These are phyloP conservation scores for Lecanicillium sp. DNA, from an alignment of 2,329 filamentous ascomycete species.

Conservation along the genomic window DNA sequence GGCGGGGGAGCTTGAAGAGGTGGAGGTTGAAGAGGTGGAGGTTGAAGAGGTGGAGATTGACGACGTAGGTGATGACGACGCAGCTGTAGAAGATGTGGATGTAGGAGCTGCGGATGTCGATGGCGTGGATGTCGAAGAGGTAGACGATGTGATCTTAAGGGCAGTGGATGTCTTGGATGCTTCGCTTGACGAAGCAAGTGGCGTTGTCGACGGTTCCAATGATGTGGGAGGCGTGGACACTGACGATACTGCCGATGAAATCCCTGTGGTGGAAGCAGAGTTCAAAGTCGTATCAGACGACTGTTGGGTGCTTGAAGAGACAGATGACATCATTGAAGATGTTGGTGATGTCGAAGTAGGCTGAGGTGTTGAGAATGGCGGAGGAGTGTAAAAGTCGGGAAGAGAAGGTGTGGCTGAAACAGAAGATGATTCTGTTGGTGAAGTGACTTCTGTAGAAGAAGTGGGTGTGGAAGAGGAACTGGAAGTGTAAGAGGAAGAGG, in stretches of 20 bases:
- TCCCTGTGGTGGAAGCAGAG: no score
- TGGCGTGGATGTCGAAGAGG: not conserved
- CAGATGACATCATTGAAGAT: no score
- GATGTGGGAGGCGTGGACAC: not conserved
- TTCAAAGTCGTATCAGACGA: no score
- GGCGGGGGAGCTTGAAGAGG: no score
- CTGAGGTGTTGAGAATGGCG: no score
- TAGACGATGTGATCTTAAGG: not conserved
- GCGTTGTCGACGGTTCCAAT: not conserved
- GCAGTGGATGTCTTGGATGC: not conserved
- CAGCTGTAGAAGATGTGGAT: not conserved
- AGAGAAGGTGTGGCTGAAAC: not conserved
- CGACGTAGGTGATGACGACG: not conserved
- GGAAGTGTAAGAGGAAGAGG: no score
- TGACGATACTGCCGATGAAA: not conserved
- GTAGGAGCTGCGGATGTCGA: not conserved
- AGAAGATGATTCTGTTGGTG: conserved; percentile 5
- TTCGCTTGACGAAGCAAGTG: not conserved
- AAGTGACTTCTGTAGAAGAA: not conserved
- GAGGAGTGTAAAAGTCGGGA: not conserved
- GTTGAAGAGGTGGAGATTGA: not conserved
- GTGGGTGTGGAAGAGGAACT: no score
- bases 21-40: not conserved
- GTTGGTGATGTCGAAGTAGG: no score
- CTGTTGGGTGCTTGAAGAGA: no score